phyloP scores from a whole-genome alignment of 1,284 basidiomycete species.

The Mycena citricolor region DNA sequence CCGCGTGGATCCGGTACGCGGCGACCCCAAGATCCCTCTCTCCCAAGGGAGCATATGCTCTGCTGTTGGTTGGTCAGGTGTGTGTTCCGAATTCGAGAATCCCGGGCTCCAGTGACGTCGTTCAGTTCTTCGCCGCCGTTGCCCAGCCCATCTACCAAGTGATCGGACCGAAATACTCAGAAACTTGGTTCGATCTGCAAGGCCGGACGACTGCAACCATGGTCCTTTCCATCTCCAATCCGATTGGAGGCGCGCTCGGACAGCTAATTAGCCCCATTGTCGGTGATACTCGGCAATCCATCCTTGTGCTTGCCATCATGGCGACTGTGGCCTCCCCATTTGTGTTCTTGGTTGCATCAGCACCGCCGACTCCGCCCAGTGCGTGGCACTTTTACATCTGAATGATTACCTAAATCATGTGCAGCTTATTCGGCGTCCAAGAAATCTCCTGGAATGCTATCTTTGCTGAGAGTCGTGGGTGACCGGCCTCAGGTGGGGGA shows the following conservation, averaged over 20 bases:
- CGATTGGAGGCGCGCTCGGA: constrained; percentile 64
- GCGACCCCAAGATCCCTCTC: constrained; percentile 58
- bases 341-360: constrained; percentile 53
- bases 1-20: constrained; percentile 74
- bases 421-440: constrained; percentile 67
- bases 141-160: constrained; percentile 71
- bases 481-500: constrained; percentile 44
- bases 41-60: constrained; percentile 49
- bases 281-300: constrained; percentile 52
- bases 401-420: constrained; percentile 5
- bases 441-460: constrained; percentile 49
- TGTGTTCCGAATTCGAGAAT: constrained; percentile 12
- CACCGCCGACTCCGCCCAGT: constrained; percentile 78
- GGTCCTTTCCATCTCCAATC: constrained; percentile 74
- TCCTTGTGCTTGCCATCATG: constrained; percentile 69
- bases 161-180: constrained; percentile 67
- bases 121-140: constrained; percentile 51
- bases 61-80: constrained; percentile 73
- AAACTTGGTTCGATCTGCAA: constrained; percentile 74
- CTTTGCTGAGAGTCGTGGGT: constrained; percentile 56
- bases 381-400: constrained; percentile 25
- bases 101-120: background rate
- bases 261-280: constrained; percentile 70
- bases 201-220: constrained; percentile 79
- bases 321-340: constrained; percentile 59